Percentiles rank a stretch among this genome's conserved stretches.
Conservation (phyloP, 345 rosid genomes). For the Carallia brachiata region DNA sequence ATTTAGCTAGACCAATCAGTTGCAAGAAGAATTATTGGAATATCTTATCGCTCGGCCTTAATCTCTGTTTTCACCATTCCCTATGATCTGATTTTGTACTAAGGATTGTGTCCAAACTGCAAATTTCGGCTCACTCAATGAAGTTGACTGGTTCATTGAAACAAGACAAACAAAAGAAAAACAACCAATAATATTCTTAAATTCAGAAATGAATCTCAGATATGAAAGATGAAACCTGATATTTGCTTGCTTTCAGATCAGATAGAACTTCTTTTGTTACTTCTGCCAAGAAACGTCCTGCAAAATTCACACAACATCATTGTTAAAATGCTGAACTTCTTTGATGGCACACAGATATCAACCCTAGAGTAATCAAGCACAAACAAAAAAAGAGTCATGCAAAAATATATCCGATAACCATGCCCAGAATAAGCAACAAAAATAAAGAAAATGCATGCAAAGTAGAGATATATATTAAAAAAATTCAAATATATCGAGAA, state of each 20-base stretch:
- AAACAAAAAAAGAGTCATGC: background rate
- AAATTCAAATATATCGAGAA: too few relatives aligned
- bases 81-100: too few relatives aligned
- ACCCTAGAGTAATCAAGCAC: background rate
- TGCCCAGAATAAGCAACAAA: background rate
- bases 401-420: background rate
- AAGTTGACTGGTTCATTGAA: too few relatives aligned
- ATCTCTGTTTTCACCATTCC: too few relatives aligned
- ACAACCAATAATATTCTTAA: background rate
- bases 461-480: too few relatives aligned
- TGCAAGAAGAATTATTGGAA: too few relatives aligned
- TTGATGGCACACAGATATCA: background rate
- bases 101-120: too few relatives aligned
- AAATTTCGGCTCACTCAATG: too few relatives aligned
- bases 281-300: slow-evolving; percentile 57
- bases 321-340: background rate
- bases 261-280: slow-evolving; percentile 49
- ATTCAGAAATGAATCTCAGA: background rate
- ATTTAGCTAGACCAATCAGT: too few relatives aligned
- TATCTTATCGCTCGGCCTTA: too few relatives aligned
- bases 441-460: background rate
- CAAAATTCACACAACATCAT: slow-evolving; percentile 18
- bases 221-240: slow-evolving; percentile 34
- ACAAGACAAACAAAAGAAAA: background rate
- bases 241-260: slow-evolving; percentile 59